Evolutionary conservation across 2,329 filamentous ascomycete species (phyloP), one percentile per base, ranked within the genome.

Genomic region (Beauveria sp.): DNA sequence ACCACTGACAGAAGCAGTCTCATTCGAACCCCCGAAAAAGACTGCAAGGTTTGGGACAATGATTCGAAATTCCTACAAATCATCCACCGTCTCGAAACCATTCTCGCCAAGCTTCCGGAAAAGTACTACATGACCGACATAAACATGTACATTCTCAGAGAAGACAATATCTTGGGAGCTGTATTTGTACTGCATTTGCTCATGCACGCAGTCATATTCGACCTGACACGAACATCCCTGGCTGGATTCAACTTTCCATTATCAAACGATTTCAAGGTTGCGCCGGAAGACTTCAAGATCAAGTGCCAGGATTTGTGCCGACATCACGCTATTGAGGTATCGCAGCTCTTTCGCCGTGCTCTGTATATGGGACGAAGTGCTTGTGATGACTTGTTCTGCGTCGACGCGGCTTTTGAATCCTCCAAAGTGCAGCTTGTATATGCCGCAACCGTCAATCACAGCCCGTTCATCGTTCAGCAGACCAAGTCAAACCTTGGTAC

Each of bases 391-490:
- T 61, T 65, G 4, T 66, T 66, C 43, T 66, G 65, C 28, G 60
- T 64, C 16, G 66, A 66, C 45, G 67, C 66, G 18, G 63, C 65
- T 9, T 62, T 66, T 24, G 69, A 70, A 54, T 65, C 69, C 7
- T 63, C 67, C 51, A 70, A 70, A 52, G 66, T 70, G 22, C 69
- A 69, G 24, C 65, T 69, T 30, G 64, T 70, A 8, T 67, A 68
- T 47, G 61, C 67, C 5, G 65, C 68, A 3, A 68, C 67, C 26
- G 66, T 66, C 3, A 65, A 65, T 16, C 63, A 63, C 28, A 63
- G 58, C 34, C 64, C 63, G 5, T 61, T 64, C n/a, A 63, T 65
- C 45, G 56, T 65, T 18, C 55, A 64, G 30, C 58, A 58, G 9
- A 66, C 66, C 3, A 61, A 62, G 38, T 65, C 66, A 18, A 68